Evolutionary conservation across 2,329 filamentous ascomycete species (phyloP).

Genomic region (Aspergillus terreus): DNA sequence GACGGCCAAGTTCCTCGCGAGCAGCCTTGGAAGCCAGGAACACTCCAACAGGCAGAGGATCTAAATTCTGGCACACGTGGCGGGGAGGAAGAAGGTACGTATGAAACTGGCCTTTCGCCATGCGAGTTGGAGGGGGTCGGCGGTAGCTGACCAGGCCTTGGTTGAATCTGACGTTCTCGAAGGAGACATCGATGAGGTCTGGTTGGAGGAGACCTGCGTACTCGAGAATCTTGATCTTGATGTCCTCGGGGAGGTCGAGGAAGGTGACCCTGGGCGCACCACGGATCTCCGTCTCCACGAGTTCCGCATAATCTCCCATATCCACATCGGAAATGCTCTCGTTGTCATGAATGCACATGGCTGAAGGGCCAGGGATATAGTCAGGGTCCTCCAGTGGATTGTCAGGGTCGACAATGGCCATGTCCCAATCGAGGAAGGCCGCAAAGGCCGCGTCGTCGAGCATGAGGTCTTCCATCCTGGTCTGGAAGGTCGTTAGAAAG

Average conservation of each 20-base stretch:
- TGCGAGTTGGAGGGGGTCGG: conserved; percentile 3
- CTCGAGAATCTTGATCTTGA: conserved; percentile 17
- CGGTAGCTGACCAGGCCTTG: not conserved
- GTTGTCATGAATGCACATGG: too few species aligned
- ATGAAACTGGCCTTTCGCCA: conserved; percentile 1
- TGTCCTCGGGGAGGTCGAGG: conserved; percentile 17
- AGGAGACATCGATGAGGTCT: conserved; percentile 16
- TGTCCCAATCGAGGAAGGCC: not conserved
- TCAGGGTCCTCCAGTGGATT: not conserved
- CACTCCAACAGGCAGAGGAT: conserved; percentile 10
- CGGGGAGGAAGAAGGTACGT: not conserved
- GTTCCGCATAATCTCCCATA: too few species aligned
- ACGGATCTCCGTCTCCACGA: not conserved
- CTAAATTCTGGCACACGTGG: not conserved
- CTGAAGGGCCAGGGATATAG: not conserved
- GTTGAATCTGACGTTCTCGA: conserved; percentile 10
- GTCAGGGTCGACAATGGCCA: not conserved
- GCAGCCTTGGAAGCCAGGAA: conserved; percentile 12
- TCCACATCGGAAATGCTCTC: too few species aligned
- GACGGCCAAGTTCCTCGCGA: conserved; percentile 12
- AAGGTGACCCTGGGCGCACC: not conserved
- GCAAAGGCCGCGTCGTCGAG: not conserved
- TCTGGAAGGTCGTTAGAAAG: not conserved
- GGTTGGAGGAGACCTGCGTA: conserved; percentile 19
- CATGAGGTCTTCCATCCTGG: not conserved